These are phyloP conservation scores for Boletus subluridellus DNA, from an alignment of 1,284 basidiomycete genomes.

Conservation along the genomic window DNA sequence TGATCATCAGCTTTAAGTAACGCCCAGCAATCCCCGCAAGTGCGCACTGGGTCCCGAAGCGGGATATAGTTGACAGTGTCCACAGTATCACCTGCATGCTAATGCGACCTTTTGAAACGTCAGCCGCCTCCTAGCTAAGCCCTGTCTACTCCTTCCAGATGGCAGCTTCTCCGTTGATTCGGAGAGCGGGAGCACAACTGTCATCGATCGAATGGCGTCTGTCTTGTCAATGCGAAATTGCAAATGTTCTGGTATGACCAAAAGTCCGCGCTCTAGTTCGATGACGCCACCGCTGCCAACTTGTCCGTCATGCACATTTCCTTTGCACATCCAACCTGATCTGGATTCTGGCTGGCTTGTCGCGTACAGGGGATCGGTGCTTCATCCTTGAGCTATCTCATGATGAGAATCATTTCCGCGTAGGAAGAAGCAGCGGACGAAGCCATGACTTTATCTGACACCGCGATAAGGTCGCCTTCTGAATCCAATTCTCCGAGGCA, in stretches of 20 bases:
- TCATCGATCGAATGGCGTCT: conserved; percentile 5
- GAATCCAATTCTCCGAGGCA: conserved; percentile 21
- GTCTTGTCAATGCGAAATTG: conserved; percentile 11
- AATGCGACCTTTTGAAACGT: conserved; percentile 3
- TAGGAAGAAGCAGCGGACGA: conserved; percentile 9
- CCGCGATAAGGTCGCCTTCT: conserved; percentile 16
- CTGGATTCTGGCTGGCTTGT: background rate
- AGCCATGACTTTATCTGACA: conserved; percentile 8
- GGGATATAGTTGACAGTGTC: background rate
- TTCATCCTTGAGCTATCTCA: conserved; percentile 4
- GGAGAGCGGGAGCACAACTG: background rate
- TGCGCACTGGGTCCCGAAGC: background rate
- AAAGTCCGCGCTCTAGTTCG: background rate
- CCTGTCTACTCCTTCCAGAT: background rate
- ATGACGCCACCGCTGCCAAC: background rate
- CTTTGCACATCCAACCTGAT: background rate
- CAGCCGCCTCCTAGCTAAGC: background rate
- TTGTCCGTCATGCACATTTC: background rate
- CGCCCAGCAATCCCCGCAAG: background rate
- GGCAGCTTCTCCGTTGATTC: conserved; percentile 1
- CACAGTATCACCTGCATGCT: background rate
- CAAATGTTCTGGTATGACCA: background rate
- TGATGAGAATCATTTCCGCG: background rate
- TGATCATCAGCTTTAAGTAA: background rate
- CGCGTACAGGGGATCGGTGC: background rate